Evolutionary conservation across 2,329 filamentous ascomycete species (phyloP).

Genomic region (Aspergillus terreus): DNA sequence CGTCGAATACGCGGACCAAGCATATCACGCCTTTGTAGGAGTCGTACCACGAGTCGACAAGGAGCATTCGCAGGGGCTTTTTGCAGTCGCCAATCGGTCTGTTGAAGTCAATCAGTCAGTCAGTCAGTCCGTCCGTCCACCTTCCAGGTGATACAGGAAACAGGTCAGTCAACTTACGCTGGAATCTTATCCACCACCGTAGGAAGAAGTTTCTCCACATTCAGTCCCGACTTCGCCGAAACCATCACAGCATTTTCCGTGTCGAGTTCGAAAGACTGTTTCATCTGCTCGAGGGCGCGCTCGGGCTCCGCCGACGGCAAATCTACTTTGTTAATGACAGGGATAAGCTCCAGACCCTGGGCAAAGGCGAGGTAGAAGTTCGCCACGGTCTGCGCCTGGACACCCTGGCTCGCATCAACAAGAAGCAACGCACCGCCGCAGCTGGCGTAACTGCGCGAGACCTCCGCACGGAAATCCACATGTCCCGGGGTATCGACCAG

Average conservation of each 20-base stretch:
- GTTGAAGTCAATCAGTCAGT: constrained; percentile 21
- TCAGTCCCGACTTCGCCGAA: constrained; percentile 89
- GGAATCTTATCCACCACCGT: constrained; percentile 83
- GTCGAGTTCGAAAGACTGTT: constrained; percentile 82
- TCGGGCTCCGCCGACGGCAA: constrained; percentile 84
- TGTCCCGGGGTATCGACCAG: constrained; percentile 96
- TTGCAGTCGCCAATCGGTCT: constrained; percentile 67
- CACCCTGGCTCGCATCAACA: constrained; percentile 92
- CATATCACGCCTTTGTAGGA: constrained; percentile 91
- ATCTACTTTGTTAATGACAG: constrained; percentile 96
- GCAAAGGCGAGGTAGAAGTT: constrained; percentile 98
- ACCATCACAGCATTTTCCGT: constrained; percentile 70
- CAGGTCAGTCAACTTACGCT: constrained; percentile 42
- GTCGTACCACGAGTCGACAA: constrained; percentile 98
- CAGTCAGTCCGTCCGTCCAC: neutral
- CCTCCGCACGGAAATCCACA: constrained; percentile 95
- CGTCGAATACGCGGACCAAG: constrained; percentile 87
- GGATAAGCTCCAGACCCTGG: constrained; percentile 79
- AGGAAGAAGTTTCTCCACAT: constrained; percentile 78
- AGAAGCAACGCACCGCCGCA: constrained; percentile 89
- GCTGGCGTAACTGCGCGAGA: constrained; percentile 91
- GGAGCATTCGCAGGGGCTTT: constrained; percentile 74
- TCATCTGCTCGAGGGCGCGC: constrained; percentile 80
- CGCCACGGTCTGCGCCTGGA: constrained; percentile 96
- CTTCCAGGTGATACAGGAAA: neutral